Evolutionary conservation across 345 rosid genomes (phyloP), one percentile per base, ranked within the genome.

Genomic region (Moringa oleifera): DNA sequence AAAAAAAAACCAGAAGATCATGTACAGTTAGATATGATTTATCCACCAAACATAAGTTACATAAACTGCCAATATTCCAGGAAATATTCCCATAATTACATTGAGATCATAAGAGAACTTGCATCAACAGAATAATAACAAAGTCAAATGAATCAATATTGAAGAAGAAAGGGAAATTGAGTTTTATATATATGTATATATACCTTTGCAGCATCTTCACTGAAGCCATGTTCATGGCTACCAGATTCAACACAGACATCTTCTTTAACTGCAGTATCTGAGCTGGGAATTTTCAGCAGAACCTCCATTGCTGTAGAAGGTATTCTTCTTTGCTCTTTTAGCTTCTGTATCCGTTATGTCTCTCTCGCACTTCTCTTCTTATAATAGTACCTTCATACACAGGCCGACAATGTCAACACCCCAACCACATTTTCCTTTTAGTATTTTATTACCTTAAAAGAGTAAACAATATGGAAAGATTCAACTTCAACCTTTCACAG

Each of bases 371-470:
- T 31, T 21, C 61, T 46, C 59, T 54, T 23, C 53, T 37, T 71
- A 62, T 60, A 71, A 50, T 49, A 65, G 11, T 11, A 11, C 37
- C 23, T 28, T 31, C 52, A 61, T 37, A 36, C 21, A 37, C 18
- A 33, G 52, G 61, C 1, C 6, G 1, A 41, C 73, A 86, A 77
- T 76, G 93, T 86, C 87, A 84, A 86, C 87, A 71, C 77, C 72
- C 65, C 79, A 70, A 59, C 78, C 65, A 68, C 69, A 66, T 72
- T 25, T 57, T 31, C 69, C 61, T 57, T 55, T 46, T 13, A 58
- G 18, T 60, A 52, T 67, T 70, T 41, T 50, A 65, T 61, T 52
- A 41, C 18, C 56, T 20, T 0, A 58, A 53, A 19, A 64, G 4
- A 55, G 54, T 64, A 41, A 22, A 53, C 22, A 8, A 31, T 36